Percentiles rank a stretch among this genome's conserved stretches.
Evolutionary conservation across 495 filamentous ascomycete species (phyloP).

Genomic region (Lepidopterella palustris): DNA sequence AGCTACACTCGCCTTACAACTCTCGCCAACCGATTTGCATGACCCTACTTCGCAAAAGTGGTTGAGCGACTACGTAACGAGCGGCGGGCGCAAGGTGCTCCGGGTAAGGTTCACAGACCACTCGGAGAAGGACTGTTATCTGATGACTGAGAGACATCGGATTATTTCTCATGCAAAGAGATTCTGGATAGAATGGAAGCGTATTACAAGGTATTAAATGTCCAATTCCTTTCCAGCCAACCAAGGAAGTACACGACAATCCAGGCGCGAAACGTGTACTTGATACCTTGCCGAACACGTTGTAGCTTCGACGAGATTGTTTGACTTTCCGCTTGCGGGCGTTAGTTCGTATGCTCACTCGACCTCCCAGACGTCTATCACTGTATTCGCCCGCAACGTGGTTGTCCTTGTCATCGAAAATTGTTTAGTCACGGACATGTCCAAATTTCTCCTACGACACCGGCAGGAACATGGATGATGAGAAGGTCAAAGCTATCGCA

Average conservation of each 20-base stretch:
- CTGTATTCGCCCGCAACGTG: slow-evolving; percentile 58
- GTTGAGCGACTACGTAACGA: not conserved
- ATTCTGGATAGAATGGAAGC: slow-evolving; percentile 25
- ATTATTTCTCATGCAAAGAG: slow-evolving; percentile 16
- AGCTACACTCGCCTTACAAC: not conserved
- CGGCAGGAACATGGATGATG: slow-evolving; percentile 5
- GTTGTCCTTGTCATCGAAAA: slow-evolving; percentile 33
- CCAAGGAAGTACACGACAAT: too few relatives aligned
- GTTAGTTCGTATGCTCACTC: not conserved
- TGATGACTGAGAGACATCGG: not conserved
- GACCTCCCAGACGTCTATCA: slow-evolving; percentile 48
- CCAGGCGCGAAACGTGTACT: too few relatives aligned
- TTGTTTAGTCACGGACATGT: slow-evolving; percentile 5
- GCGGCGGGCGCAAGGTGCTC: not conserved
- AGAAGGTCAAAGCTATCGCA: slow-evolving; percentile 9
- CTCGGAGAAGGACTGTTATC: not conserved
- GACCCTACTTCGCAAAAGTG: not conserved
- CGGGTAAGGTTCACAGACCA: too few relatives aligned
- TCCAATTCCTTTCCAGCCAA: not conserved
- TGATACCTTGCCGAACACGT: too few relatives aligned
- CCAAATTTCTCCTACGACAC: slow-evolving; percentile 39
- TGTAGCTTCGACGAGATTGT: too few relatives aligned
- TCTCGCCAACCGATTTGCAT: not conserved
- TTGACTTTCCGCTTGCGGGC: too few relatives aligned
- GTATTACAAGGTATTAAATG: slow-evolving; percentile 25